These are phyloP conservation scores for Termitomyces sp. DNA, from an alignment of 768 basidiomycete genomes.

Conservation along the genomic window DNA sequence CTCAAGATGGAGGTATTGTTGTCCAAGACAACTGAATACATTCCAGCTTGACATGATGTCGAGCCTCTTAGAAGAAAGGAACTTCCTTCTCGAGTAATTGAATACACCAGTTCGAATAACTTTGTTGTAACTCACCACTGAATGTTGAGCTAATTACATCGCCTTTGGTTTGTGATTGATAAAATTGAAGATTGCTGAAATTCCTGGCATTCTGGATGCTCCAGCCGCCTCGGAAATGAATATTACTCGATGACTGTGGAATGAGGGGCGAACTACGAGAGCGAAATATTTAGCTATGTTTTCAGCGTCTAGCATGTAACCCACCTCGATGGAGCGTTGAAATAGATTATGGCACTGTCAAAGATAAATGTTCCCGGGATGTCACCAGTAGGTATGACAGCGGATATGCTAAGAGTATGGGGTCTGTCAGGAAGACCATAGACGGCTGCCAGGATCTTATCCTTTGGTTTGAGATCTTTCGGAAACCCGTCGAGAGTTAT, in stretches of 20 bases:
- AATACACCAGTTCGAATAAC: not conserved
- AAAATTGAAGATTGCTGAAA: constrained; percentile 13
- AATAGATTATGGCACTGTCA: not conserved
- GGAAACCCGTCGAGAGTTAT: constrained; percentile 49
- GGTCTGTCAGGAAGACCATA: constrained; percentile 38
- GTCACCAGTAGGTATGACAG: constrained; percentile 27
- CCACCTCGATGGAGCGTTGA: constrained; percentile 1
- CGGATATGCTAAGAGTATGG: constrained; percentile 56
- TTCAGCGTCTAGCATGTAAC: no score
- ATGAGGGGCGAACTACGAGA: not conserved
- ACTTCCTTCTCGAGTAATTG: constrained; percentile 40
- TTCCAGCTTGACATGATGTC: constrained; percentile 53
- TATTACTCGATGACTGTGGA: constrained; percentile 31
- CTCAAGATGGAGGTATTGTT: constrained; percentile 42
- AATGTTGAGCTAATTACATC: constrained; percentile 43
- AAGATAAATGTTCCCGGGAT: constrained; percentile 39
- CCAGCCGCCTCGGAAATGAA: constrained; percentile 59
- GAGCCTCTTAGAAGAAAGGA: constrained; percentile 58
- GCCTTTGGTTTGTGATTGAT: constrained; percentile 33
- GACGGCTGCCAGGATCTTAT: constrained; percentile 48
- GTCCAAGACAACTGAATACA: constrained; percentile 49
- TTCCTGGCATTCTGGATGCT: constrained; percentile 31
- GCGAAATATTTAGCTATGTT: not conserved
- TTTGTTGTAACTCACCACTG: constrained; percentile 35
- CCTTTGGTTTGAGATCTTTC: constrained; percentile 19